Base-by-base conservation (phyloP, 208 protist species). In the Wallacemonas rigidus region DNA sequence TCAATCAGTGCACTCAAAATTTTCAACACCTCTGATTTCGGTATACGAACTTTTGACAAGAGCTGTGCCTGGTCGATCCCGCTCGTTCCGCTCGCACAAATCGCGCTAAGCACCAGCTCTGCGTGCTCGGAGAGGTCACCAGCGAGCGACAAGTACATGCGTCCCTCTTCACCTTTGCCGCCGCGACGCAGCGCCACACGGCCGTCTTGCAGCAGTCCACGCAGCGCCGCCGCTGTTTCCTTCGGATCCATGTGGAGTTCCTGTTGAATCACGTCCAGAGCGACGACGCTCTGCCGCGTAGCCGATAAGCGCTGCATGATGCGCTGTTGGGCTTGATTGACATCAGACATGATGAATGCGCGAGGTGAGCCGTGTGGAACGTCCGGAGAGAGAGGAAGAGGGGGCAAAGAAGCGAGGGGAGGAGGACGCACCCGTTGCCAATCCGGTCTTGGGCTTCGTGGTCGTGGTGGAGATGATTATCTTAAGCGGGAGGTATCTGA, bases 11-110 rank as follows among this genome's bases (percentile, higher is more conserved):
- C 51, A 1, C 82, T 61, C 2, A 96, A 55, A 1, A 86, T 76
- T 72, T 96, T 96, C 36, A 78, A 67, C 6, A 96, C 75, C 74
- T 96, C 89, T 39, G 70, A 76, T 67, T 89, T 88, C 12, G 86
- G 78, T 48, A 96, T 75, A 5, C 87, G 81, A 50, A 90, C 55
- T 39, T 79, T 83, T n/a, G 68, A 71, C 44, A 78, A 69, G 50
- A 96, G 71, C 56, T 83, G 75, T n/a, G 81, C 69, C 65, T 93
- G 85, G 45, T 96, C 91, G 54, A 96, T 87, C 2, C 91, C 91
- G 48, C 68, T 83, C 26, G 80, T 83, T 35, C 88, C 91, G 62
- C 83, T 89, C 2, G 78, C 70, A 2, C 87, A 85, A 40, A 96
- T 79, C n/a, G 80, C 79, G 35, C 89, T 85, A 17, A 93, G 76